These are phyloP conservation scores for Aspergillus tanneri DNA, from an alignment of 2,329 filamentous ascomycete species.

Conservation along the genomic window DNA sequence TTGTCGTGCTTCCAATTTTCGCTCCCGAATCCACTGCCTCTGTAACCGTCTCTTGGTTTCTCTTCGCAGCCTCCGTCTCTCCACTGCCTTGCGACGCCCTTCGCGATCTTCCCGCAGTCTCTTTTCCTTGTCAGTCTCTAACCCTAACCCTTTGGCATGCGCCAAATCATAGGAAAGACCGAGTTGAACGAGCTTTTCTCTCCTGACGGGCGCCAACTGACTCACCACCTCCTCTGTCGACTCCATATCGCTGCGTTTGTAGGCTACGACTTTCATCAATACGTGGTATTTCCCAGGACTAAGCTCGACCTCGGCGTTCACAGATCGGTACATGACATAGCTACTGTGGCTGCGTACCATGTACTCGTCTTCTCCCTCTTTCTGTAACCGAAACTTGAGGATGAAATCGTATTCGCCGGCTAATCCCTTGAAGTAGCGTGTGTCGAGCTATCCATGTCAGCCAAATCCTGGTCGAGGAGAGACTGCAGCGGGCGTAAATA, in stretches of 20 bases:
- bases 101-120: conserved; percentile 38
- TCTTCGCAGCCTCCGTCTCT: conserved; percentile 38
- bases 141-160: conserved; percentile 44
- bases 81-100: conserved; percentile 32
- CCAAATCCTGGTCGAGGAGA: too few species aligned
- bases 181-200: conserved; percentile 66
- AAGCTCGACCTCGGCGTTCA: conserved; percentile 73
- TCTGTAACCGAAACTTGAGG: conserved; percentile 60
- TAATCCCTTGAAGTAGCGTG: conserved; percentile 60
- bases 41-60: conserved; percentile 41
- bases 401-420: conserved; percentile 58
- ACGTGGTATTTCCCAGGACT: conserved; percentile 74
- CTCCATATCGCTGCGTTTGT: conserved; percentile 51
- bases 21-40: conserved; percentile 44
- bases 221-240: conserved; percentile 68
- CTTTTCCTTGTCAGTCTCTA: conserved; percentile 40
- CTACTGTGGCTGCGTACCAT: conserved; percentile 57
- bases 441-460: conserved; percentile 49
- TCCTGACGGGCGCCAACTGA: conserved; percentile 59
- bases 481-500: conserved; percentile 14
- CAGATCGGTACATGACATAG: conserved; percentile 67
- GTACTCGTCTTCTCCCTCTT: conserved; percentile 60
- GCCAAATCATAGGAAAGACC: conserved; percentile 49
- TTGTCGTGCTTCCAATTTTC: conserved; percentile 35
- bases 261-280: conserved; percentile 70